Evolutionary conservation across 495 filamentous ascomycete genomes (phyloP).

Genomic region (Tuber aestivum): DNA sequence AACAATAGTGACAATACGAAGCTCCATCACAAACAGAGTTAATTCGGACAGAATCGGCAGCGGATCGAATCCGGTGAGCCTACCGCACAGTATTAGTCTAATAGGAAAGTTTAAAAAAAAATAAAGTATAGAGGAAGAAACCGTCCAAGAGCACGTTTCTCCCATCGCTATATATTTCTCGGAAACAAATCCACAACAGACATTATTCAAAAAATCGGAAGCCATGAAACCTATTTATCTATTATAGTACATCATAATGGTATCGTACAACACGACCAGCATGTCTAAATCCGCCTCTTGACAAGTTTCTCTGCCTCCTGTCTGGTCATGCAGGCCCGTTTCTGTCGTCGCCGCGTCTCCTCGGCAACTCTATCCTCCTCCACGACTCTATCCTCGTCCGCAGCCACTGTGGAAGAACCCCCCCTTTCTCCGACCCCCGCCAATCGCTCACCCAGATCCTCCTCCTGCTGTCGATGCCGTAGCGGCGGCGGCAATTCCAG

Average conservation of each 20-base stretch:
- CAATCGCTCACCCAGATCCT: neutral
- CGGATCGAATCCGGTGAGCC: neutral
- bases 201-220: neutral
- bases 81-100: neutral
- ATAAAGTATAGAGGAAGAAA: neutral
- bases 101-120: neutral
- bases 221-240: neutral
- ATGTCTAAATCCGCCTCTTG: conserved; percentile 19
- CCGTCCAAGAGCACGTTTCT: neutral
- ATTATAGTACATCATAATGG: neutral
- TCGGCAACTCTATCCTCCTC: neutral
- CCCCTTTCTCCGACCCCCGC: neutral
- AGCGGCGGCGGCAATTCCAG: neutral
- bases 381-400: neutral
- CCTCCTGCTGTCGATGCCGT: neutral
- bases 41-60: neutral
- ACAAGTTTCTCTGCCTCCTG: conserved; percentile 17
- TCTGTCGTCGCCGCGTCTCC: neutral
- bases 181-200: neutral
- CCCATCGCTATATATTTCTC: neutral
- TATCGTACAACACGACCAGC: neutral
- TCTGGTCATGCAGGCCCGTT: neutral
- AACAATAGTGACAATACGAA: too few species aligned
- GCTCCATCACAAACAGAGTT: neutral
- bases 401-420: neutral